Percentiles rank a stretch among this genome's conserved stretches.
phyloP scores from a whole-genome alignment of 2,329 filamentous ascomycete species.

The Colletotrichum limetticola region DNA sequence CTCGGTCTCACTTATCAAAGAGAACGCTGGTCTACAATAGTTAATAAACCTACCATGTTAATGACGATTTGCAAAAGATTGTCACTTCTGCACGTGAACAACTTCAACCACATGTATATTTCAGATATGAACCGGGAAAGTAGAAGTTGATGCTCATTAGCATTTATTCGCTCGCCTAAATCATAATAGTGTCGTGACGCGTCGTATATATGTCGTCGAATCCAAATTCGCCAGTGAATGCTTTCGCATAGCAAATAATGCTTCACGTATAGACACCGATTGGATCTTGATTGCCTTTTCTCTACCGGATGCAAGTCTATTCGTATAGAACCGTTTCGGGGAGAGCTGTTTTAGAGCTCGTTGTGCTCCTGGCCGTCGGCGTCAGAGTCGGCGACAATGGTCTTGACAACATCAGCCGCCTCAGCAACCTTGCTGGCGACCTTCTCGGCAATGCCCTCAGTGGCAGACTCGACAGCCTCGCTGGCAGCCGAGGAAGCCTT shows the following conservation, averaged over 20 bases:
- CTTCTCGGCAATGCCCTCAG: slow-evolving; percentile 55
- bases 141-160: background rate
- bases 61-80: too few species aligned
- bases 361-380: slow-evolving; percentile 65
- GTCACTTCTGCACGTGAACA: too few species aligned
- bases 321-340: background rate
- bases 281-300: background rate
- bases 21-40: too few species aligned
- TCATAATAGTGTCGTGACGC: slow-evolving; percentile 19
- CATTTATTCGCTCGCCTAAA: slow-evolving; percentile 25
- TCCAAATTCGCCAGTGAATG: slow-evolving; percentile 12
- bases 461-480: slow-evolving; percentile 44
- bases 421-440: slow-evolving; percentile 57
- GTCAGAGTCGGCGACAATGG: slow-evolving; percentile 64
- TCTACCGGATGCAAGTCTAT: slow-evolving; percentile 3
- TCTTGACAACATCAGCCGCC: slow-evolving; percentile 64
- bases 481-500: slow-evolving; percentile 48
- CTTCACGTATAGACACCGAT: background rate
- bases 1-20: too few species aligned
- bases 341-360: slow-evolving; percentile 58
- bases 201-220: slow-evolving; percentile 19
- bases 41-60: too few species aligned
- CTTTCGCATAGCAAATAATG: background rate
- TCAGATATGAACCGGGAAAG: too few species aligned
- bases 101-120: too few species aligned